Conservation (phyloP, 1,139 yeast genomes). For the Taiozyma sp. region DNA sequence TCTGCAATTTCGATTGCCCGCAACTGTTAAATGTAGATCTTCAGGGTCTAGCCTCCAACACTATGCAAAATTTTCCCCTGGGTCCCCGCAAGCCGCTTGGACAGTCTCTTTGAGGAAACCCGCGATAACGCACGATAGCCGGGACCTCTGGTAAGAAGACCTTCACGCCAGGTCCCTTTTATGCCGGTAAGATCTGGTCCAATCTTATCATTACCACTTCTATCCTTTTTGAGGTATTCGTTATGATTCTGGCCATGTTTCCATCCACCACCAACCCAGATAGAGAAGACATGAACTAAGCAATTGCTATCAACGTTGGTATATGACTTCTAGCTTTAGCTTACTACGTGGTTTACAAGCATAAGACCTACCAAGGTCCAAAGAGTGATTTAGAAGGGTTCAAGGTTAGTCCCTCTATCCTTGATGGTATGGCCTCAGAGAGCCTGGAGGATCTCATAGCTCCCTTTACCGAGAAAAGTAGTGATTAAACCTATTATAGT, state of each 20-base stretch:
- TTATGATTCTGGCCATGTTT: conserved; percentile 38
- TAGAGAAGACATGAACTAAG: conserved; percentile 45
- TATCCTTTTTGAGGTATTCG: conserved; percentile 21
- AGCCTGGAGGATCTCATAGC: no score
- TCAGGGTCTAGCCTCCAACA: no score
- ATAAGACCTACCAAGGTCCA: conserved; percentile 11
- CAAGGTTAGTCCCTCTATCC: neutral
- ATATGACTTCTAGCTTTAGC: conserved; percentile 38
- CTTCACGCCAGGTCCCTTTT: conserved; percentile 39
- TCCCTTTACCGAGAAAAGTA: no score
- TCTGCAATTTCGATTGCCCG: no score
- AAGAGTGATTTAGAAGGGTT: conserved; percentile 8
- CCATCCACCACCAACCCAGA: conserved; percentile 34
- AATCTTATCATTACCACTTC: conserved; percentile 4
- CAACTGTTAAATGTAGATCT: no score
- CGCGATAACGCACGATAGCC: no score
- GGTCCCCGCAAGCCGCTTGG: no score
- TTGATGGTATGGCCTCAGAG: no score
- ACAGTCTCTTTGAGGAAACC: no score
- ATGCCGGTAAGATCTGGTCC: conserved; percentile 4
- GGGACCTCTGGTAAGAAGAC: conserved; percentile 39
- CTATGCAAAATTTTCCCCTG: no score
- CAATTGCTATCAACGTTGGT: conserved; percentile 44
- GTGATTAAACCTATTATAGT: no score
- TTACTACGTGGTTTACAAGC: conserved; percentile 31